phyloP scores from a whole-genome alignment of 805 yeast genomes.

The Lipomyces sp. region DNA sequence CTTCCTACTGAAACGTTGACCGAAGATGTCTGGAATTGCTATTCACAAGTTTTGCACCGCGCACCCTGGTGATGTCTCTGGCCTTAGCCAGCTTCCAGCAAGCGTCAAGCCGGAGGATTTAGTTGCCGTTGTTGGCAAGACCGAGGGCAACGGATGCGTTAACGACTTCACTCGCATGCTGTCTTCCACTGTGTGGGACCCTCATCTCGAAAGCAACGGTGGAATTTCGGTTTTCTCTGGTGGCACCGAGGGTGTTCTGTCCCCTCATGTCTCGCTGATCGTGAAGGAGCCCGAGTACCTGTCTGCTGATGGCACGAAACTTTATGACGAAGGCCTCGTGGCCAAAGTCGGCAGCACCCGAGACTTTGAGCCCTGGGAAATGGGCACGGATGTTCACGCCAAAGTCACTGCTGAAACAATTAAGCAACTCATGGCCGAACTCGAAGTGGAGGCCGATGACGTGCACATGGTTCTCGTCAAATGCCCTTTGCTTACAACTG shows the following conservation, averaged over 20 bases:
- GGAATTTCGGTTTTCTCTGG: slow-evolving; percentile 30
- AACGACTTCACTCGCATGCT: slow-evolving; percentile 30
- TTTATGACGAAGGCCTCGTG: slow-evolving; percentile 25
- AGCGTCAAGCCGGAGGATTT: slow-evolving; percentile 15
- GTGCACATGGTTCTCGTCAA: slow-evolving; percentile 30
- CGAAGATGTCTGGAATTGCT: slow-evolving; percentile 28
- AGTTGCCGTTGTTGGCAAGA: slow-evolving; percentile 28
- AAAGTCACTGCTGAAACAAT: slow-evolving; percentile 20
- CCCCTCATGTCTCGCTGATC: slow-evolving; percentile 26
- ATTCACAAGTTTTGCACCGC: slow-evolving; percentile 24
- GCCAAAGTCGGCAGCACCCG: slow-evolving; percentile 28
- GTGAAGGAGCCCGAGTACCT: slow-evolving; percentile 22
- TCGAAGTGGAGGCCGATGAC: slow-evolving; percentile 23
- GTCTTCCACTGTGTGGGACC: slow-evolving; percentile 29
- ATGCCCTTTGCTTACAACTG: slow-evolving; percentile 28
- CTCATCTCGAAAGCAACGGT: slow-evolving; percentile 17
- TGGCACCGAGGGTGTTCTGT: slow-evolving; percentile 28
- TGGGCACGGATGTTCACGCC: slow-evolving; percentile 29
- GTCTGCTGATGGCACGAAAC: slow-evolving; percentile 14
- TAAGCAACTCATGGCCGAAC: slow-evolving; percentile 19
- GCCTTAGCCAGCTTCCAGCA: slow-evolving; percentile 17
- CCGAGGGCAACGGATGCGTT: slow-evolving; percentile 29
- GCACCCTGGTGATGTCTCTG: slow-evolving; percentile 27
- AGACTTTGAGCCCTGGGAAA: slow-evolving; percentile 29
- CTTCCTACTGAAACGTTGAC: too few relatives aligned